Base-by-base conservation (phyloP, 78 protist genomes). In the Chrysochromulina tobinii region DNA sequence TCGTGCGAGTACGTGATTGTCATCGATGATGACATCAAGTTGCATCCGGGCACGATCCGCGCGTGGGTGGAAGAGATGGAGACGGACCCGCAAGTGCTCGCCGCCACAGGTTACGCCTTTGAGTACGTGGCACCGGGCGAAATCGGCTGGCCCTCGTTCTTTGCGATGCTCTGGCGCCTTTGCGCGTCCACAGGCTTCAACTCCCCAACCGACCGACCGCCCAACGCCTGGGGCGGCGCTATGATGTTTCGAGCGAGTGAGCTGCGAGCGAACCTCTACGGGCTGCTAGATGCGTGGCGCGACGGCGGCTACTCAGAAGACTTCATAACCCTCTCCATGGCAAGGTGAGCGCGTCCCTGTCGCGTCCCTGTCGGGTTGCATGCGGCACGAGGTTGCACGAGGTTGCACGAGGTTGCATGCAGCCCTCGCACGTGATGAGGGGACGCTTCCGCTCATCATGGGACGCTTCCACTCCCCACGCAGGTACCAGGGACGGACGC, bases 281-380 rank as follows among this genome's bases (percentile, higher is more conserved):
- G 57, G 20, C 66, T 92, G 5, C 11, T 84, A 17, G 91, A 92
- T 55, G 89, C 90, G 53, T 92, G 94, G 94, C 83, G 89, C 27
- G 83, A 84, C 50, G 64, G 91, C 21, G 94, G 94, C n/a, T 92
- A 92, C 73, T 68, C 87, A 27, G 94, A 92, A 54, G 94, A 92
- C 58, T 64, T 84, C 81, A 83, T 85, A 23, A 51, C 75, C 25
- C 12, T 61, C 55, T 6, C 54, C 5, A 0, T 88, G 20, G 15
- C 67, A 9, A 21, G 48, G 14, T 3, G 25, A 14, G 38, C 38
- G 38, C 38, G 38, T 38, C 38, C 38, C 38, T 38, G 38, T 38
- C 38, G 38, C 38, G 38, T 38, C 38, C 38, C 38, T 38, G 38
- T 38, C 38, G 38, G 38, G 38, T 38, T 38, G 38, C 38, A 38